These are phyloP conservation scores for Catunica adiposa DNA, from an alignment of 2,329 filamentous ascomycete species.

Conservation along the genomic window DNA sequence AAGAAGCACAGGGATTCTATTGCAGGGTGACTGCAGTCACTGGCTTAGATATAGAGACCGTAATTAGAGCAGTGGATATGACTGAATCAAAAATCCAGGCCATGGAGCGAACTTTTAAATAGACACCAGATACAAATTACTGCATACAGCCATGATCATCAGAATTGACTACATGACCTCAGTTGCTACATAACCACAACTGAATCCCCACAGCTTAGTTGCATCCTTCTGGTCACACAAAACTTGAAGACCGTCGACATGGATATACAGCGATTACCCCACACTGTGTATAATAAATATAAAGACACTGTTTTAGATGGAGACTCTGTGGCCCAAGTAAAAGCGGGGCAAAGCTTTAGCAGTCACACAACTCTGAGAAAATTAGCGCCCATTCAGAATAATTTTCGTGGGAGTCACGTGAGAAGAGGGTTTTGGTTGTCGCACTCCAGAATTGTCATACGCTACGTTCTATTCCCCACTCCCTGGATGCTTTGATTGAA, in stretches of 20 bases:
- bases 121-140: no score
- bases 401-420: conserved; percentile 14
- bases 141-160: no score
- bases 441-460: conserved; percentile 12
- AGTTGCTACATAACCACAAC: not conserved
- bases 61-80: conserved; percentile 15
- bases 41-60: conserved; percentile 10
- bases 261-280: not conserved
- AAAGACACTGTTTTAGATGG: not conserved
- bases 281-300: not conserved
- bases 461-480: conserved; percentile 14
- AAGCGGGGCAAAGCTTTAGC: not conserved
- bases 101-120: conserved; percentile 3
- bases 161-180: no score
- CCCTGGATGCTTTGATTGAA: conserved; percentile 16
- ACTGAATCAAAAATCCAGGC: conserved; percentile 12
- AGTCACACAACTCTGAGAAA: conserved; percentile 8
- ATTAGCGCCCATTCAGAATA: not conserved
- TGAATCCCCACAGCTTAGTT: not conserved
- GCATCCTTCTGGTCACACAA: not conserved
- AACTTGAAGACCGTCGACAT: not conserved
- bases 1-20: conserved; percentile 13
- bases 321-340: conserved; percentile 1
- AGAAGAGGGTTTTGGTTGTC: conserved; percentile 12
- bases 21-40: conserved; percentile 9